A percentile compares a stretch with the other conserved stretches of the same genome.
Evolutionary conservation across 2,329 filamentous ascomycete genomes (phyloP).

Genomic region (Hymenoscyphus fraxineus): DNA sequence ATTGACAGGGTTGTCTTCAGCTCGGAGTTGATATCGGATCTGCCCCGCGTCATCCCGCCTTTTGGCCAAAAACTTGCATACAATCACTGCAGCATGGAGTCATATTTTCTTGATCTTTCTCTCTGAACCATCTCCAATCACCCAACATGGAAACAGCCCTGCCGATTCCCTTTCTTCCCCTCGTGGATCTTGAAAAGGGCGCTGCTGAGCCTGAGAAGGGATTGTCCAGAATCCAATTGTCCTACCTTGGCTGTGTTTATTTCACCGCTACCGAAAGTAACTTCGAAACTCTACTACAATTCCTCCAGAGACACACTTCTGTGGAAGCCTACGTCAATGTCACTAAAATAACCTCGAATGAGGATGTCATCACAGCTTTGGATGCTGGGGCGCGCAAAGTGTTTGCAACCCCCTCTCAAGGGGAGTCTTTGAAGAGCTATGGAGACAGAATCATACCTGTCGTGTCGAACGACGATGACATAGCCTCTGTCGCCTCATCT

Average conservation of each 20-base stretch:
- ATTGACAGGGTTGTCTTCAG: neutral
- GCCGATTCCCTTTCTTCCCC: conserved; percentile 60
- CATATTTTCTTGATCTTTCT: conserved; percentile 5
- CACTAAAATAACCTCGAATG: conserved; percentile 60
- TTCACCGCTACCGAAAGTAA: conserved; percentile 44
- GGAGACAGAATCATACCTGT: conserved; percentile 54
- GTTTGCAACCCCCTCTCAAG: conserved; percentile 70
- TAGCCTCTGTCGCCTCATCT: conserved; percentile 13
- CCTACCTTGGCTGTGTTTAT: conserved; percentile 57
- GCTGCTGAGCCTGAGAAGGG: conserved; percentile 50
- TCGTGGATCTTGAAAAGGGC: conserved; percentile 48
- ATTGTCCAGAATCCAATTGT: conserved; percentile 54
- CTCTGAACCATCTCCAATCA: conserved; percentile 7
- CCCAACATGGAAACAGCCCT: conserved; percentile 59
- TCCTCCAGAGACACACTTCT: conserved; percentile 48
- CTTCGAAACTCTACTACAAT: conserved; percentile 34
- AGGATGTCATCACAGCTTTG: conserved; percentile 75
- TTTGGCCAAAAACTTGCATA: conserved; percentile 15
- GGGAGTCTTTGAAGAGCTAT: conserved; percentile 55
- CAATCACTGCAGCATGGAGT: conserved; percentile 11
- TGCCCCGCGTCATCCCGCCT: conserved; percentile 10
- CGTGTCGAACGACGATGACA: conserved; percentile 23
- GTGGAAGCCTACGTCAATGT: conserved; percentile 73
- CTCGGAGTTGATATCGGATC: neutral
- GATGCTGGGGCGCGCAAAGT: conserved; percentile 82